Base-by-base conservation (phyloP, 2,329 filamentous ascomycete genomes). In the Aureobasidium zeae region DNA sequence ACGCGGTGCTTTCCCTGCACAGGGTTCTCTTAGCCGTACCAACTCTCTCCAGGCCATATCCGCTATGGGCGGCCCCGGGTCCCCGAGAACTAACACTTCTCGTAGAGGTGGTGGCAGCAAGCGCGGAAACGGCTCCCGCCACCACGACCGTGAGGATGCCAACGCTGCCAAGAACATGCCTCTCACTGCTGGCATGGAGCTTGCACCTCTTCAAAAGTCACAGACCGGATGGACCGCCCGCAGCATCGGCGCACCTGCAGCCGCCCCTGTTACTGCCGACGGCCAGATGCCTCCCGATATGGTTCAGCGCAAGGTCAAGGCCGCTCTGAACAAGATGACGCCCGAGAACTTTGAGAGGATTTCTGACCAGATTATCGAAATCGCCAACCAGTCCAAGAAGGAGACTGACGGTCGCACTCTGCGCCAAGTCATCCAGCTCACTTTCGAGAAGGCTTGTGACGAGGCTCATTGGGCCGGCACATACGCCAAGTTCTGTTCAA, bases 221-320 rank as follows among this genome's bases (percentile, higher is more conserved):
- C 53, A 74, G n/a, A 75, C 68, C 45, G 89, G 91, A 39, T 98
- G 91, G 91, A 94, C 94, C 69, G 86, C 91, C 19, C 79, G 72
- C 43, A 91, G 83, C 55, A 49, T 93, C 39, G 66, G 64, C 52
- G 61, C 64, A 26, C 60, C 64, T 46, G 57, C 66, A 48, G 65
- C 71, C 45, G 62, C 69, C 48, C 41, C 52, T 25, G 54, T 51
- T 22, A 63, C 68, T 53, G 68, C 59, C 42, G 55, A 67, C 45
- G 69, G 70, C 38, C 74, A 85, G 55, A 76, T 96, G 68, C 79
- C 93, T 52, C 89, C 91, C 17, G 86, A 89, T 56, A 79, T 91
- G 72, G 91, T 98, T 47, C 91, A 98, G 70, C 82, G 89, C 55
- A 98, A 98, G 80, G 91, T 98, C 63, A 98, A 98, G 80, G 83